Conservation (phyloP, 2,329 filamentous ascomycete genomes). For the Triangularia setosa region DNA sequence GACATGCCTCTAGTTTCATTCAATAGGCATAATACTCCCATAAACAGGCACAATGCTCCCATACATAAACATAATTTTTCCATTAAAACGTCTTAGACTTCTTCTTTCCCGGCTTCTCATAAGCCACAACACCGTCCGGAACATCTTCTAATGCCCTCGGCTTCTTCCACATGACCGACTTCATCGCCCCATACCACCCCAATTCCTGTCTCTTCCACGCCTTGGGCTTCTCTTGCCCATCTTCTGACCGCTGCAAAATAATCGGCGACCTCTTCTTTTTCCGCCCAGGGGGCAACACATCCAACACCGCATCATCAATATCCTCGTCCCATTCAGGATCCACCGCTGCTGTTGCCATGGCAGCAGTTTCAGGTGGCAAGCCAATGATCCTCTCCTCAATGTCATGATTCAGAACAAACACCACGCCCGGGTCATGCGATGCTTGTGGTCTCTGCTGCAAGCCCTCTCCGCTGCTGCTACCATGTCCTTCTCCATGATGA, state of each 20-base stretch:
- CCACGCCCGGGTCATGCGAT: background rate
- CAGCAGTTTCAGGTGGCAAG: background rate
- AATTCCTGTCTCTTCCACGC: conserved; percentile 42
- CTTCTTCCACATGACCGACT: conserved; percentile 36
- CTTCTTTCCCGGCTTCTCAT: conserved; percentile 11
- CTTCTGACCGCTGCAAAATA: conserved; percentile 30
- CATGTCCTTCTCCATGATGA: background rate
- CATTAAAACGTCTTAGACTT: conserved; percentile 11
- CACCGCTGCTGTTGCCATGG: background rate
- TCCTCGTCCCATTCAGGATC: conserved; percentile 1
- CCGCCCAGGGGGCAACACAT: background rate
- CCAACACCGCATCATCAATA: background rate
- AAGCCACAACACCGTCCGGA: conserved; percentile 19
- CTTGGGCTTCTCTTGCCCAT: conserved; percentile 29
- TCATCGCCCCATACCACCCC: conserved; percentile 45
- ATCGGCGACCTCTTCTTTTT: conserved; percentile 21
- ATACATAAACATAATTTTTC: background rate
- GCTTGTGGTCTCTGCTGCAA: background rate
- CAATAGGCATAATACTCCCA: background rate
- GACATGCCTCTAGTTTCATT: background rate
- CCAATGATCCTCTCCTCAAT: conserved; percentile 17
- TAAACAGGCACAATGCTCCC: background rate
- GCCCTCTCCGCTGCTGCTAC: background rate
- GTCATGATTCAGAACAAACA: conserved; percentile 13
- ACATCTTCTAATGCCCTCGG: conserved; percentile 22